Evolutionary conservation across 768 basidiomycete genomes (phyloP).

Genomic region (Chalciporus pseudorubinellus): DNA sequence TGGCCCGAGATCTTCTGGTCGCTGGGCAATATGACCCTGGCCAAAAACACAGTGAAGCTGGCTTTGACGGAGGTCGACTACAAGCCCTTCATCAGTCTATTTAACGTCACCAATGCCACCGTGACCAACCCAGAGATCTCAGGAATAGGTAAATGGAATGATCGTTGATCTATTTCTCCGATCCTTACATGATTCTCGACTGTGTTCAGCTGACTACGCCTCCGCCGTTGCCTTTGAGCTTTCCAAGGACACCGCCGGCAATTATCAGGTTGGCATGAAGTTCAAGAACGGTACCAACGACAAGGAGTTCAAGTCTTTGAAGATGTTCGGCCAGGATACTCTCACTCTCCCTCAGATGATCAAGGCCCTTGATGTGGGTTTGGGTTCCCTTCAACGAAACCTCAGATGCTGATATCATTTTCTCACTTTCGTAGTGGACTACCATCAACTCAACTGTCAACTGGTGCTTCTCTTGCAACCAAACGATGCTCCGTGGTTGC

Average conservation of each 20-base stretch:
- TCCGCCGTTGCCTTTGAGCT: conserved; percentile 75
- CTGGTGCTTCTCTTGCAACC: conserved; percentile 36
- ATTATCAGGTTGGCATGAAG: conserved; percentile 71
- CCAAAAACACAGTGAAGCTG: conserved; percentile 73
- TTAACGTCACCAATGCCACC: conserved; percentile 71
- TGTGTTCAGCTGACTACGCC: conserved; percentile 62
- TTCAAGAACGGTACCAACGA: conserved; percentile 75
- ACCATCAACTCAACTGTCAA: conserved; percentile 31
- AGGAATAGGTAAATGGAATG: conserved; percentile 58
- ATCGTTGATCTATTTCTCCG: not conserved
- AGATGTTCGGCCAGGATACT: conserved; percentile 56
- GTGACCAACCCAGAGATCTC: conserved; percentile 56
- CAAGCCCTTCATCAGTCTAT: conserved; percentile 85
- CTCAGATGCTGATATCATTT: not conserved
- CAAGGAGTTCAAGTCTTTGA: conserved; percentile 54
- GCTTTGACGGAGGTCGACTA: conserved; percentile 76
- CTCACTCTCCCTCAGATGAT: conserved; percentile 21
- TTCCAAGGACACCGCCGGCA: conserved; percentile 56
- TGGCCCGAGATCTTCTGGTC: conserved; percentile 68
- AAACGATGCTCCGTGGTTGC: conserved; percentile 31
- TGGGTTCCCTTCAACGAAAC: not conserved
- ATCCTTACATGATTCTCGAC: not conserved
- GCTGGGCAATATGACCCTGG: conserved; percentile 72
- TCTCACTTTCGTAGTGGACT: conserved; percentile 14
- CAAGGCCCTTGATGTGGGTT: conserved; percentile 17